Percentiles rank a stretch among this genome's conserved stretches.
Evolutionary conservation across 2,329 filamentous ascomycete species (phyloP).

Genomic region (Byssochlamys sp.): DNA sequence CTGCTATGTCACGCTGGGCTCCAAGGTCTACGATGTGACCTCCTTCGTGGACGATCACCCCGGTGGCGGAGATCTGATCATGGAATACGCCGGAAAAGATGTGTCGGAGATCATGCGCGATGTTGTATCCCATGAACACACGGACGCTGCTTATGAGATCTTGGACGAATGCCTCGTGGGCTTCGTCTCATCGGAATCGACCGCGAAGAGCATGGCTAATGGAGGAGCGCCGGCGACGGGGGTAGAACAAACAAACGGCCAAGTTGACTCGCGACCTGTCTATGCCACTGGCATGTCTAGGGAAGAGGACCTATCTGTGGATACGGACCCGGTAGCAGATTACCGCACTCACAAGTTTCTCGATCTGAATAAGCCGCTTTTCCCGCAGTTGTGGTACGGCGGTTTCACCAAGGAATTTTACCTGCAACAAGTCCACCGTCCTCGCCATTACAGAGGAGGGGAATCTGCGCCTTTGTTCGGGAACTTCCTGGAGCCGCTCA

Average conservation of each 20-base stretch:
- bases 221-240: slow-evolving; percentile 39
- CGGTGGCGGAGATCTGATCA: slow-evolving; percentile 75
- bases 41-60: slow-evolving; percentile 84
- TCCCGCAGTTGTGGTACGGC: slow-evolving; percentile 78
- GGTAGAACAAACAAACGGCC: slow-evolving; percentile 7
- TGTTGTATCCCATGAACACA: slow-evolving; percentile 70
- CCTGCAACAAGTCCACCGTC: slow-evolving; percentile 87
- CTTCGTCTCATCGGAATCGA: slow-evolving; percentile 58
- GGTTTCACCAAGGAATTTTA: slow-evolving; percentile 95
- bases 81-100: slow-evolving; percentile 85
- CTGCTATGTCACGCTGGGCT: slow-evolving; percentile 84
- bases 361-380: slow-evolving; percentile 72
- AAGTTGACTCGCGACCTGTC: slow-evolving; percentile 19
- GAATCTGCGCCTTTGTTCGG: slow-evolving; percentile 88
- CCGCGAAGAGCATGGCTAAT: slow-evolving; percentile 39
- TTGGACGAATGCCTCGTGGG: slow-evolving; percentile 79
- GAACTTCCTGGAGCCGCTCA: slow-evolving; percentile 96
- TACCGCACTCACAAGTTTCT: slow-evolving; percentile 90
- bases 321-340: slow-evolving; percentile 67
- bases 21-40: slow-evolving; percentile 90
- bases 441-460: slow-evolving; percentile 89
- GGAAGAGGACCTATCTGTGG: slow-evolving; percentile 74
- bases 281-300: slow-evolving; percentile 69
- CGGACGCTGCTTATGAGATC: slow-evolving; percentile 89
- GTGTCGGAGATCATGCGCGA: slow-evolving; percentile 74